A percentile compares a stretch with the other conserved stretches of the same genome.
Conservation (phyloP, 2,329 filamentous ascomycete species). For the Botrytis porri region DNA sequence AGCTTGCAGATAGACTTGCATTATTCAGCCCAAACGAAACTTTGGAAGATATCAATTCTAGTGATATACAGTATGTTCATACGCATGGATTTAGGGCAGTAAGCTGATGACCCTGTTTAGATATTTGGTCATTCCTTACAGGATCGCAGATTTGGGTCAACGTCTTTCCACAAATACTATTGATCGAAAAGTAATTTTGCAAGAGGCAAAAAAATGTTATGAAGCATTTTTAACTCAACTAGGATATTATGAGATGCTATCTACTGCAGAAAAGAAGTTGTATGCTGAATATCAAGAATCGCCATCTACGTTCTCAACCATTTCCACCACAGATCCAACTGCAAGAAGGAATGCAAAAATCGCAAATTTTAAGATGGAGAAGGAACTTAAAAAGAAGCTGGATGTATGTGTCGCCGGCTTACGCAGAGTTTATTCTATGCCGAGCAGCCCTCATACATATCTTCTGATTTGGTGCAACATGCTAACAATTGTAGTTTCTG, state of each 20-base stretch:
- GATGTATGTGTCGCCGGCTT: conserved; percentile 52
- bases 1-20: conserved; percentile 66
- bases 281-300: conserved; percentile 72
- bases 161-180: conserved; percentile 51
- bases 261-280: conserved; percentile 60
- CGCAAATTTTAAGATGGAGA: conserved; percentile 78
- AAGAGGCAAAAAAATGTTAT: conserved; percentile 65
- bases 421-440: conserved; percentile 20
- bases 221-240: conserved; percentile 74
- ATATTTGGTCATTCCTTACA: conserved; percentile 74
- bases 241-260: conserved; percentile 75
- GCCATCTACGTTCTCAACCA: conserved; percentile 69
- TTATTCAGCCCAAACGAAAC: conserved; percentile 91
- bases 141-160: conserved; percentile 75
- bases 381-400: conserved; percentile 78
- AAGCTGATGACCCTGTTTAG: conserved; percentile 40
- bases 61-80: conserved; percentile 67
- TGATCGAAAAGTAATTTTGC: conserved; percentile 62
- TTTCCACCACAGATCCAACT: conserved; percentile 61
- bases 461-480: neutral
- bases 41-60: conserved; percentile 80
- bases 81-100: neutral
- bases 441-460: neutral
- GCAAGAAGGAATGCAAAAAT: conserved; percentile 81
- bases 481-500: conserved; percentile 50